Evolutionary conservation across 1,284 basidiomycete species (phyloP), one percentile per base, ranked within the genome.

Genomic region (Leccinum griseonigrum): DNA sequence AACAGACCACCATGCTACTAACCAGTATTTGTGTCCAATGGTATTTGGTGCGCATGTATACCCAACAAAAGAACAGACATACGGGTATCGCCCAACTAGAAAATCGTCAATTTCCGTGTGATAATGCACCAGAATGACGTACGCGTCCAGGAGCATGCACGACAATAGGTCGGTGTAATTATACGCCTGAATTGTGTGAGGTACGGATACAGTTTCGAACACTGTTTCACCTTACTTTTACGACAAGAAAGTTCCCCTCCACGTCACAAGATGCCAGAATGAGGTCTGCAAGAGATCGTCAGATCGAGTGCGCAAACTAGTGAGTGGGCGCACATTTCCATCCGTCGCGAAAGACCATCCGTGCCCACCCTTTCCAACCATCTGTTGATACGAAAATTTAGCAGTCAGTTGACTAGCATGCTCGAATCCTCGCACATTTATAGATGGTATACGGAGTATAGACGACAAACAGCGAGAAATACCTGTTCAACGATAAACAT

Each of bases 371-470:
- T 67, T 83, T 85, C 63, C 88, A 80, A 16, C 92, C 91, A 68
- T 94, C 90, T 92, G 64, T 56, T 4, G 18, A 62, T 56, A 46
- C 43, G 56, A 52, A 61, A 56, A 38, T 32, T 58, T 13, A 26
- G 57, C 28, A 48, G 51, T 29, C 59, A 34, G 29, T 52, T 43
- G 16, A 34, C 18, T 1, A 55, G 43, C 51, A 52, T 46, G 5
- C 48, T 46, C 56, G 26, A 6, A 61, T 58, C 31, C 60, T 84
- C 83, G 63, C 63, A 90, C 87, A 92, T 74, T 83, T 78, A 71
- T 92, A 94, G 54, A 94, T 90, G 31, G 92, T 95, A 77, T 92
- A 93, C 1, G 92, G 92, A 16, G 92, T 94, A 71, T 94, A 94
- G 59, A 86, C 76, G 26, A 81, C 58, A 74, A 89, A 91, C 28